Conservation (phyloP, 148 eudicot species). For the Chenopodium berlandieri region DNA sequence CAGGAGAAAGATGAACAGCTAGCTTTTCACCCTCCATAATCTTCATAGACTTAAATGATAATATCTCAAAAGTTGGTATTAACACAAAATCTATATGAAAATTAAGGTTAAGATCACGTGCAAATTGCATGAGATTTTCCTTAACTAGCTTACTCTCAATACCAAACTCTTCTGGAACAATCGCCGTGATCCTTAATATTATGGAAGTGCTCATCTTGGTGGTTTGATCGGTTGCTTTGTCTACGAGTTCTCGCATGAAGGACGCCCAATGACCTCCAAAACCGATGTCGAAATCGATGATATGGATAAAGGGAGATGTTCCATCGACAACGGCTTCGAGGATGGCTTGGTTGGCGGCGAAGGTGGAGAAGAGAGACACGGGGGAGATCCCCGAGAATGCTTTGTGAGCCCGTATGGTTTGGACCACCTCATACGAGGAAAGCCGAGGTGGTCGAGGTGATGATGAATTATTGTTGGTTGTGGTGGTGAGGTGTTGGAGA, state of each 20-base stretch:
- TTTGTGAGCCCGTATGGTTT: slow-evolving; percentile 68
- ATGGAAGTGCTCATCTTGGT: slow-evolving; percentile 42
- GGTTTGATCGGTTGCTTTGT: slow-evolving; percentile 33
- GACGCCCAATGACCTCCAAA: slow-evolving; percentile 96
- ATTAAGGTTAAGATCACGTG: slow-evolving; percentile 59
- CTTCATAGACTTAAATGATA: slow-evolving; percentile 62
- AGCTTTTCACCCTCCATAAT: slow-evolving; percentile 63
- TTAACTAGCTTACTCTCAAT: slow-evolving; percentile 58
- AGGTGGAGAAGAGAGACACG: slow-evolving; percentile 71
- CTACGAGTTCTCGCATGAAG: slow-evolving; percentile 71
- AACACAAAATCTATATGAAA: slow-evolving; percentile 65
- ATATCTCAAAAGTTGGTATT: slow-evolving; percentile 51
- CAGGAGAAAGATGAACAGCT: slow-evolving; percentile 56
- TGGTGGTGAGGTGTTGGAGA: slow-evolving; percentile 49
- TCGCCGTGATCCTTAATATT: slow-evolving; percentile 63
- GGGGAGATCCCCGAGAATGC: slow-evolving; percentile 75
- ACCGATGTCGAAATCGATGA: slow-evolving; percentile 87
- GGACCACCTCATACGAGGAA: slow-evolving; percentile 54
- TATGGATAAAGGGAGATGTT: slow-evolving; percentile 48
- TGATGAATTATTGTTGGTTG: slow-evolving; percentile 25
- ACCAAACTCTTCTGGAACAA: slow-evolving; percentile 67
- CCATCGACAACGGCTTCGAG: slow-evolving; percentile 78
- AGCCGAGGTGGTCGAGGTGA: slow-evolving; percentile 33
- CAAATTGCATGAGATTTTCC: slow-evolving; percentile 72
- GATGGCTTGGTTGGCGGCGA: slow-evolving; percentile 85